Percentiles rank a stretch among this genome's conserved stretches.
Evolutionary conservation across 495 filamentous ascomycete species (phyloP).

Genomic region (Hyaloscypha variabilis): DNA sequence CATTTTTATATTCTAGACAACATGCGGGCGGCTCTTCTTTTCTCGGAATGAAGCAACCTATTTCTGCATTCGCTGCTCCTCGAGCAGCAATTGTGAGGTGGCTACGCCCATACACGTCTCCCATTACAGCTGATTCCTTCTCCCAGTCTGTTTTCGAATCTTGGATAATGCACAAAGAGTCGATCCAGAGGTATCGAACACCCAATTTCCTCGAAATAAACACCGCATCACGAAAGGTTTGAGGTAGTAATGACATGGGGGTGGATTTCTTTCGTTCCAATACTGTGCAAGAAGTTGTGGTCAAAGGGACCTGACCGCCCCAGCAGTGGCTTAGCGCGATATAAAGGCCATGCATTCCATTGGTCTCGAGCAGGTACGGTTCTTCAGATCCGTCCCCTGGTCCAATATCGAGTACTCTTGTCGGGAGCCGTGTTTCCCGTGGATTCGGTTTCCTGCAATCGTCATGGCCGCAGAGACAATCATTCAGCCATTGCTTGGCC

Average conservation of each 20-base stretch:
- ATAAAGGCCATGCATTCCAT: background rate
- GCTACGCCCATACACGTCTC: background rate
- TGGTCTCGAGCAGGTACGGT: background rate
- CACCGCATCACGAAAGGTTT: conserved; percentile 1
- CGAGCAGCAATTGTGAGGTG: conserved; percentile 20
- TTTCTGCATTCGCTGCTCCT: background rate
- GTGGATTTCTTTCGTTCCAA: background rate
- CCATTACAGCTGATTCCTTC: conserved; percentile 66
- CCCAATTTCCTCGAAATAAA: background rate
- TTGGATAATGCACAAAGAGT: conserved; percentile 13
- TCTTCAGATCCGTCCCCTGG: background rate
- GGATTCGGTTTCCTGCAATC: too few species aligned
- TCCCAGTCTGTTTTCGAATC: conserved; percentile 80
- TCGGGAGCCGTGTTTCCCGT: background rate
- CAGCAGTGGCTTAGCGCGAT: conserved; percentile 8
- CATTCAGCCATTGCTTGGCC: too few species aligned
- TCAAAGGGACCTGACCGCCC: background rate
- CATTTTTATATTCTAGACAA: background rate
- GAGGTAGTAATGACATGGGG: background rate
- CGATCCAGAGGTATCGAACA: conserved; percentile 16
- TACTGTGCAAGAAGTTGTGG: background rate
- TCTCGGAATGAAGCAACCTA: background rate
- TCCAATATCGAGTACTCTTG: background rate
- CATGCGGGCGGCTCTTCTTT: background rate
- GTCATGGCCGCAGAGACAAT: too few species aligned